Evolutionary conservation across 2,329 filamentous ascomycete species (phyloP), one percentile per base, ranked within the genome.

Genomic region (Dactylella cylindrospora): DNA sequence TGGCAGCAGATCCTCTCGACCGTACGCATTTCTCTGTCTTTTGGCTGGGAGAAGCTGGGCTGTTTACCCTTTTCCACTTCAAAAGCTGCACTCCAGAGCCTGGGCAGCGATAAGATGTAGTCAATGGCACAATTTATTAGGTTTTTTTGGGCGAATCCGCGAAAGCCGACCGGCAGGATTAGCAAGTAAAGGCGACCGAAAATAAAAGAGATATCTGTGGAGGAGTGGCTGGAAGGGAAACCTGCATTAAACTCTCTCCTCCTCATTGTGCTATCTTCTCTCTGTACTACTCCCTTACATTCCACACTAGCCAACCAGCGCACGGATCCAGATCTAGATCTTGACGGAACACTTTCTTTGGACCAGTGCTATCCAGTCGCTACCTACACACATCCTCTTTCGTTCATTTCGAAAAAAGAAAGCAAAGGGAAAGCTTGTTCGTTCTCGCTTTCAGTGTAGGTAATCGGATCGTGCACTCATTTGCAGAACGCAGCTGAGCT

Each of bases 391-490:
- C 39, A 36, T 33, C 26, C 55, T 33, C 36, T 43, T 47, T 61
- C 55, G 47, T 43, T 61, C 55, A 43, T 61, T 61, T 61, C 28
- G 28, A 15, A 19, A 44, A 15, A 19, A 22, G 41, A 25, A 13
- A n/a, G 12, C 25, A 28, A 47, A 61, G 33, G 15, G 7, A 19
- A 38, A 53, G 47, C 47, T 61, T 61, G 33, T 52, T 61, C 13
- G 12, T 23, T 38, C 35, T 53, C 22, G 41, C 43, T 52, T 52
- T 33, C 13, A 29, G 32, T 40, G 28, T 20, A 5, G 25, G 33
- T 4, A 19, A 25, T 31, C 38, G 15, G 38, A 22, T 13, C 25
- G 26, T 43, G 19, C 43, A 61, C 22, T 13, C 55, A 28, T 43
- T 23, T 17, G 35, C 32, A 32, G 40, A 8, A 15, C 25, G 12